Base-by-base conservation (phyloP, 2,329 filamentous ascomycete genomes). In the Sphaerulina vaccinii region DNA sequence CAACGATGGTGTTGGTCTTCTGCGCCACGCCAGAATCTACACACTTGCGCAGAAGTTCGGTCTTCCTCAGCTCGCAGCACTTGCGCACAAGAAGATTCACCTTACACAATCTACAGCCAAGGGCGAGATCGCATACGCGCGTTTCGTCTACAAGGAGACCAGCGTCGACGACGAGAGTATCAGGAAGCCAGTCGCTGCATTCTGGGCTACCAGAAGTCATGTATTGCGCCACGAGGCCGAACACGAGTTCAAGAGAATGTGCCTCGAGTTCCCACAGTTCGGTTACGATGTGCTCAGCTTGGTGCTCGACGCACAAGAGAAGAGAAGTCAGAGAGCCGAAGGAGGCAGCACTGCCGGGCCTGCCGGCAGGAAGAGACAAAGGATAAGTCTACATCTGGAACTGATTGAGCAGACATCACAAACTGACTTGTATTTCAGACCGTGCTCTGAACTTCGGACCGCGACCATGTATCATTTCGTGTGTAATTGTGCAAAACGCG, bases 61-160 rank as follows among this genome's bases (percentile, higher is more conserved):
- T 35, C 73, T 78, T 15, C 73, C 74, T 0, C 75, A 76, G 8
- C 82, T 96, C 57, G 88, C 88, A 71, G 81, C 78, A 15, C 83
- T 96, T 22, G 86, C 90, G 2, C 88, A 88, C 68, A 84, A 82
- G 68, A 96, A 96, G 77, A 96, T 96, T 64, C 90, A 96, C 76
- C 88, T 88, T 69, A 87, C 95, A 64, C 86, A 90, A 66, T 89
- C 86, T 38, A 95, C 88, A 0, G 89, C 90, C 29, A 86, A 86
- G 73, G 91, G 90, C 70, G 91, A 96, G 76, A 91, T 96, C 66
- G 83, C 85, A 21, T 96, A 96, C 71, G 91, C 91, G 7, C 84
- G 90, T 68, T 96, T 90, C 73, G 87, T 95, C 24, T 96, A 96
- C 75, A 83, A 82, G 55, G 83, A 89, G 72, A 93, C 88, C 9